Evolutionary conservation across 257 asterid species (phyloP), one percentile per base, ranked within the genome.

Genomic region (Solanum virginianum): DNA sequence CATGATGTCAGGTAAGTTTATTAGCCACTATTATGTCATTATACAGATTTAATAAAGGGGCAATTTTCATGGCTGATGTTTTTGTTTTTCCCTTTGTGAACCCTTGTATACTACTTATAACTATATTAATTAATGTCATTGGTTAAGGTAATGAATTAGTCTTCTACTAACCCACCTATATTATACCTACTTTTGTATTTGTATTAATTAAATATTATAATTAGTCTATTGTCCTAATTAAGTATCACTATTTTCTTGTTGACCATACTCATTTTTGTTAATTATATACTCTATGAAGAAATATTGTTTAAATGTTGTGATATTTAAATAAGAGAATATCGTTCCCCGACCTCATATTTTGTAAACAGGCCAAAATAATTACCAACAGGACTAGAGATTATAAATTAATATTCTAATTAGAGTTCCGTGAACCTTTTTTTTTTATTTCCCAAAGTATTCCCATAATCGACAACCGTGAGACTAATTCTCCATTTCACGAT

Each of bases 1-100:
- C 90, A 71, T 89, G 93, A 89, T 91, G 92, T 92, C 91, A 87
- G 62, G 72, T 72, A 49, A 39, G 80, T 84, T 88, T 81, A 84
- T 41, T 60, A 16, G 70, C 43, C 65, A 54, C 69, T 41, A 45
- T 82, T 16, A 10, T 80, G 82, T 85, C 57, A 85, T 74, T 47
- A 43, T 49, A 15, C 43, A 47, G 20, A 47, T 22, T 49, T 75
- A 13, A 51, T 16, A 29, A 86, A 86, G 66, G 56, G 63, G 74
- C 88, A 74, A 41, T 60, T 65, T 86, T 74, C 86, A 85, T 75
- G 81, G 57, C 86, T 85, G 87, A 54, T 87, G 84, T 77, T 17
- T 74, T 60, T 16, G 32, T 16, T 70, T 69, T 62, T 32, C 12
- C 13, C 5, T 26, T 20, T 26, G 84, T 80, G 86, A 89, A 87